Base-by-base conservation (phyloP, 306 rosid genomes). In the Geum urbanum region DNA sequence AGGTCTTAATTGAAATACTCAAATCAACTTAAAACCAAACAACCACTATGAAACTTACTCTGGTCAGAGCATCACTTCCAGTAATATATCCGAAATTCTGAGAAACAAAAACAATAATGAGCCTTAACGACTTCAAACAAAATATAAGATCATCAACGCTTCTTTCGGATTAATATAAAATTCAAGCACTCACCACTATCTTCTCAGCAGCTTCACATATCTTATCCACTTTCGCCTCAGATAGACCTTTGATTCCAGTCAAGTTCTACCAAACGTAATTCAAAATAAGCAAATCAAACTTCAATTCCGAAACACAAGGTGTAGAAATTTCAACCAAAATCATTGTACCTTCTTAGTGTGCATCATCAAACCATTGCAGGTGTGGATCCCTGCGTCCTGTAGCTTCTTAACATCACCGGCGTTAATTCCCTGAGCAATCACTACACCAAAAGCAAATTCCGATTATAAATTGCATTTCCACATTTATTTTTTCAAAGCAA, bases 321-420 rank as follows among this genome's bases (percentile, higher is more conserved):
- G 18, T 18, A 45, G 49, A 41, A 51, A 75, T 69, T 39, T 7
- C 57, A 73, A 27, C 27, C 37, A 37, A 27, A 68, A 16, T 58
- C 9, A 20, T 41, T 72, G 5, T 69, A 90, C 98, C 96, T 92
- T 92, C 86, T 90, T 92, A 3, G 98, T 90, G 67, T 90, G 96
- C 97, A 92, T 92, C 98, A 90, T 90, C 78, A 92, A 85, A 67
- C 97, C 98, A 66, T 92, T 92, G 86, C 94, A 90, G 68, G 97
- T 90, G 77, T 84, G 86, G 24, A 92, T 92, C 80, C 98, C 98
- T 66, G 98, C 97, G 5, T 92, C 97, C 75, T 92, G 97, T 78
- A 92, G 97, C 88, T 92, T 92, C 88, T 88, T 92, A 79, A 92
- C 88, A 50, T 92, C 98, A 74, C 98, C 97, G 50, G 97, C 96